These are phyloP conservation scores for Jamesozyma lodderae DNA, from an alignment of 805 yeast genomes.

Conservation along the genomic window DNA sequence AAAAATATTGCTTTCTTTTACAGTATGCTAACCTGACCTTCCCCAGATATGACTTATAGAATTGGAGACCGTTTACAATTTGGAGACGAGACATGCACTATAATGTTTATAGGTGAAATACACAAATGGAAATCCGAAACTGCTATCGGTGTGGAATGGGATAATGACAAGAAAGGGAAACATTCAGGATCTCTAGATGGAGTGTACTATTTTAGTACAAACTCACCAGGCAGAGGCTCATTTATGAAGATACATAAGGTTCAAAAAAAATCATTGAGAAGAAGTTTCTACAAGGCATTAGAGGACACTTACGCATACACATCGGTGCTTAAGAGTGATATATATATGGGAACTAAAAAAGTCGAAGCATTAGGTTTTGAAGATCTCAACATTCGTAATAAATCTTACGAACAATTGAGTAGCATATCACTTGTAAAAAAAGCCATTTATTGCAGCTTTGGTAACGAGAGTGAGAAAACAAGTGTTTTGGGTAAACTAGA, in stretches of 20 bases:
- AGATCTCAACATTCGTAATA: slow-evolving; percentile 39
- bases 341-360: slow-evolving; percentile 46
- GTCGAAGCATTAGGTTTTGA: slow-evolving; percentile 63
- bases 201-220: slow-evolving; percentile 41
- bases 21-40: background rate
- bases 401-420: slow-evolving; percentile 37
- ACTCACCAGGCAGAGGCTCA: slow-evolving; percentile 14
- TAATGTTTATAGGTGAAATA: slow-evolving; percentile 51
- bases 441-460: background rate
- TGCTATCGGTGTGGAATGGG: slow-evolving; percentile 87
- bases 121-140: slow-evolving; percentile 49
- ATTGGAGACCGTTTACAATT: slow-evolving; percentile 30
- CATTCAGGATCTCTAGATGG: slow-evolving; percentile 57
- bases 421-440: slow-evolving; percentile 37
- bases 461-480: background rate
- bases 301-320: slow-evolving; percentile 37
- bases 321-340: slow-evolving; percentile 24
- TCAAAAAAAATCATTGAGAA: slow-evolving; percentile 24
- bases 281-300: slow-evolving; percentile 43
- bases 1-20: no score
- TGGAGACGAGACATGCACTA: slow-evolving; percentile 48
- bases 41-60: slow-evolving; percentile 7
- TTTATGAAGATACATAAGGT: slow-evolving; percentile 14
- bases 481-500: slow-evolving; percentile 6
- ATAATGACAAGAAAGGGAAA: slow-evolving; percentile 56